These are phyloP conservation scores for Penicillium verrucosum DNA, from an alignment of 2,329 filamentous ascomycete genomes.

Conservation along the genomic window DNA sequence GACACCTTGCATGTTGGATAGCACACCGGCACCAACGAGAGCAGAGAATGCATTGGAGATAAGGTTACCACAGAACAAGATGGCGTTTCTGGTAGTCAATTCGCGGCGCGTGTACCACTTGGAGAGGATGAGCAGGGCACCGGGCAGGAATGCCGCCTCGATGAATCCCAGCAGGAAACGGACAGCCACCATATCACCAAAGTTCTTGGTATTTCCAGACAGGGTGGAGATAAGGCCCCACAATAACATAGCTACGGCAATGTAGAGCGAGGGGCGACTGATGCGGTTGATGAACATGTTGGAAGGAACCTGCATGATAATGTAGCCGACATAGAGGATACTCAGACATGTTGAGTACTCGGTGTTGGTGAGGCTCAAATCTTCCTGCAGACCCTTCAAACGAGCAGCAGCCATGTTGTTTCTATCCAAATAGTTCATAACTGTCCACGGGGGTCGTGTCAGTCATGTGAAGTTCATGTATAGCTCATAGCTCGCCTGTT, in stretches of 20 bases:
- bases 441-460: neutral
- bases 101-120: conserved; percentile 51
- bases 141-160: conserved; percentile 41
- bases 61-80: conserved; percentile 48
- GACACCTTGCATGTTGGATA: conserved; percentile 44
- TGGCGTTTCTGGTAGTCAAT: conserved; percentile 44
- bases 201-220: conserved; percentile 46
- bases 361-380: conserved; percentile 35
- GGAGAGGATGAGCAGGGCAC: conserved; percentile 41
- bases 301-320: conserved; percentile 47
- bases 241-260: conserved; percentile 48
- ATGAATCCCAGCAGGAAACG: conserved; percentile 40
- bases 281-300: conserved; percentile 48
- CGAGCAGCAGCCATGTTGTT: conserved; percentile 44
- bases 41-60: conserved; percentile 48
- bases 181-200: conserved; percentile 35
- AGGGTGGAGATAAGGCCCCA: conserved; percentile 62
- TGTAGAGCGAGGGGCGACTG: conserved; percentile 45
- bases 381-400: conserved; percentile 38
- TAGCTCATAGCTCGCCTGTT: neutral
- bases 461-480: neutral
- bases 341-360: conserved; percentile 43
- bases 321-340: conserved; percentile 48
- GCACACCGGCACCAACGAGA: conserved; percentile 46
- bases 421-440: conserved; percentile 41